Base-by-base conservation (phyloP, 1,284 basidiomycete genomes). In the Pholiota adiposa region DNA sequence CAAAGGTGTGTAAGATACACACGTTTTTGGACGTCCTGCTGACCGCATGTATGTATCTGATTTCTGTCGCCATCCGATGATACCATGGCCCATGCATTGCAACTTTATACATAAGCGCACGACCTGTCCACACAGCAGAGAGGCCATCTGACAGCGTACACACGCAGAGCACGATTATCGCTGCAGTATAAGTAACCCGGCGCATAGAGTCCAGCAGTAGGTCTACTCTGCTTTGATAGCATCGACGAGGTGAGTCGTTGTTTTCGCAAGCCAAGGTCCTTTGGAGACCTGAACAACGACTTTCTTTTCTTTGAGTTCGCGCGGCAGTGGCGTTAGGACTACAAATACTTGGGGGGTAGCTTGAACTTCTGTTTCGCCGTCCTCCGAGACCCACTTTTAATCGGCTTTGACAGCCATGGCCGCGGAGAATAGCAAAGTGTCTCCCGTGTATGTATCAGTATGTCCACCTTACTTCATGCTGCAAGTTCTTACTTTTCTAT, bases 1-100 rank as follows among this genome's bases (percentile, higher is more conserved):
- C 51, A 36, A 49, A 58, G 58, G 63, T 64, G 58, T 46, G 58
- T 60, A 58, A 62, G 19, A 51, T 36, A 38, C 34, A 46, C 48
- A 58, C 56, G 56, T 58, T 58, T 57, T 51, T 58, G 41, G 56
- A 23, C 50, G 51, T 34, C 54, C 48, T 31, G 48, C 54, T 56
- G 44, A 56, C 54, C 54, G 54, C 54, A 43, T 55, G 54, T 43
- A 54, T 43, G 38, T 50, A 38, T 50, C 54, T 56, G 54, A 56
- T 56, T 19, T 50, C 21, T 40, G 21, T 21, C 54, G 46, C 46
- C 46, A 50, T 50, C 18, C 38, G 36, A 56, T 56, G 46, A 56
- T 56, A 25, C 54, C 54, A 50, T 56, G 44, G 44, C 12, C 18
- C 23, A 18, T 46, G 31, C 54, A 49, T 36, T 50, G 46, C 54